Evolutionary conservation across 192 early-diverging fungal genomes (phyloP), one percentile per base, ranked within the genome.

Genomic region (Coemansia sp.): DNA sequence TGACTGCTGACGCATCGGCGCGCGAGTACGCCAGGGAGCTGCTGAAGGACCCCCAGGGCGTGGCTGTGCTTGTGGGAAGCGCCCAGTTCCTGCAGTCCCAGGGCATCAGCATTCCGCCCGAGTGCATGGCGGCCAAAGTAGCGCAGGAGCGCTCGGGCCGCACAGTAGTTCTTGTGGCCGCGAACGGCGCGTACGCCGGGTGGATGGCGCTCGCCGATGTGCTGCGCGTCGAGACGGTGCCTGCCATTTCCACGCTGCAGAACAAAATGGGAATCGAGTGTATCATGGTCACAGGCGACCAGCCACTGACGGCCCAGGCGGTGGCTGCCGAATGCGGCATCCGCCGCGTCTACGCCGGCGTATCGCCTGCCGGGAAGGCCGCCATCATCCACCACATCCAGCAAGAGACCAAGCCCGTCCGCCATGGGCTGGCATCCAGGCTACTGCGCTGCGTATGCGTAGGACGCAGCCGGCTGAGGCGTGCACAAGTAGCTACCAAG

Each of bases 221-320:
- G 5, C 68, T 97, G 64, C 93, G 93, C 23, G 90, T 94, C 4
- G 94, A 95, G 68, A 80, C 94, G 6, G 81, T 80, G 15, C 73
- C 85, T 8, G 86, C 91, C 2, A 85, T 99, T 1, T 85, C 85
- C 8, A 88, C 88, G 11, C 83, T 99, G 53, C 81, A 89, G 55
- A 39, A 62, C 14, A 8, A 36, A 10, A 89, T 96, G 91, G 91
- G 91, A 14, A 85, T 94, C 52, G 81, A 88, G 46, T 89, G 91
- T 34, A 87, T 89, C 9, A 97, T 99, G 93, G 89, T 97, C 4
- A 99, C 97, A 0, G 97, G 95, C 34, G 97, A 98, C 68, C 93
- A 96, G 71, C 87, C 86, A 60, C 60, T 90, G 60, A 95, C 95
- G 1, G 95, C 97, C 0, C 80, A 85, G 45, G 87, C 87, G 0